Base-by-base conservation (phyloP, 73 alveolate genomes). In the Paramecium biaurelia region DNA sequence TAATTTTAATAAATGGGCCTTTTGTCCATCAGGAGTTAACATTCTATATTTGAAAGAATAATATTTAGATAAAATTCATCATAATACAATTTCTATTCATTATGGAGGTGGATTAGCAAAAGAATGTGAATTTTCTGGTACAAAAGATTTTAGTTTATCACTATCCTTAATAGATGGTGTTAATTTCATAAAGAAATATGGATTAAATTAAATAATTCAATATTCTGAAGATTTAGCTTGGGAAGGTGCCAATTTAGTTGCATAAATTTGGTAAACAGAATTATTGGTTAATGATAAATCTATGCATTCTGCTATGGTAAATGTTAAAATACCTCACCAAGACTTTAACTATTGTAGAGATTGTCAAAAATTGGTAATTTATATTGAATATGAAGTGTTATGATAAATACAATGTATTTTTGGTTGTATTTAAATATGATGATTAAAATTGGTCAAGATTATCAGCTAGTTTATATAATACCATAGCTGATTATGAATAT, bases 1-100 rank as follows among this genome's bases (percentile, higher is more conserved):
- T 21, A 74, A 74, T 74, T 32, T 74, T 34, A 21, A 74, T 35
- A 74, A 74, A 74, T 74, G 88, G 88, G 57, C 68, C 10, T 74
- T 34, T 74, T 21, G 28, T 7, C 88, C 88, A 0, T 20, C 24
- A 15, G 32, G 53, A 11, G 1, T 21, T 38, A 74, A 18, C 11
- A 15, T 74, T 30, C n/a, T 74, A 30, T 74, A 74, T 26, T 15
- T 34, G 28, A 34, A 30, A 21, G 28, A 74, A 15, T 1, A 74
- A 74, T 74, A 30, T 74, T 14, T 74, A 30, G 37, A 74, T 74
- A 26, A 30, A 18, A 18, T 74, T 1, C 88, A 74, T 34, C 28
- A 15, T 74, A 74, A 26, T n/a, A 74, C 24, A 30, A 74, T 34
- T 34, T 74, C 88, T 1, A 34, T n/a, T 30, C 10, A 15, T 4